Evolutionary conservation across 1,284 basidiomycete species (phyloP).

Genomic region (Inonotus obliquus): DNA sequence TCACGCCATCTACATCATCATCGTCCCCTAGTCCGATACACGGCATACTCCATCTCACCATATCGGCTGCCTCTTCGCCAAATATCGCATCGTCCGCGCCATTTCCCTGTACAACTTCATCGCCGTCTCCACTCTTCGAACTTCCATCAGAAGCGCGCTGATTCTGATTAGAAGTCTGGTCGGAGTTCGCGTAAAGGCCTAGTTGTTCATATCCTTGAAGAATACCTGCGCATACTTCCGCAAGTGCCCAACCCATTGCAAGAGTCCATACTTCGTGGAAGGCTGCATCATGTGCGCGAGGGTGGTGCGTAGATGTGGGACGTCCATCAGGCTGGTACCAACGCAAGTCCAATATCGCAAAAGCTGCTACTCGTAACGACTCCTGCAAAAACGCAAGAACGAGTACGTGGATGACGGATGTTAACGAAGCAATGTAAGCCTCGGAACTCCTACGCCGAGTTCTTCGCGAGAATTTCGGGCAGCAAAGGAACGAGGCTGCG

Average conservation of each 20-base stretch:
- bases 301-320: constrained; percentile 42
- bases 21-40: background rate
- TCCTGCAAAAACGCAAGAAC: constrained; percentile 47
- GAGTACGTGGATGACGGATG: constrained; percentile 44
- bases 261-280: constrained; percentile 72
- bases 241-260: constrained; percentile 62
- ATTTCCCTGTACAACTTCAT: constrained; percentile 29
- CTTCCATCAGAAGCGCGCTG: constrained; percentile 35
- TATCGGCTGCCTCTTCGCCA: background rate
- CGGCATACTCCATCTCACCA: background rate
- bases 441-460: background rate
- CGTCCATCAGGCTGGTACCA: constrained; percentile 3
- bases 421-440: constrained; percentile 25
- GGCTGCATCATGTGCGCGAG: constrained; percentile 42
- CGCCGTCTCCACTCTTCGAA: constrained; percentile 33
- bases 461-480: constrained; percentile 17
- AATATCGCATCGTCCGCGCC: background rate
- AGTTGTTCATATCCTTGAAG: constrained; percentile 66
- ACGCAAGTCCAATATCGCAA: constrained; percentile 40
- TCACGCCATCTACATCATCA: background rate
- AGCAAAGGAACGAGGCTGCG: constrained; percentile 22
- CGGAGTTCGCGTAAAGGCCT: constrained; percentile 56
- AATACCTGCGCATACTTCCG: constrained; percentile 58
- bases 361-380: constrained; percentile 47
- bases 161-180: background rate